phyloP scores from a whole-genome alignment of 257 asterid species.

The Rhazya stricta region DNA sequence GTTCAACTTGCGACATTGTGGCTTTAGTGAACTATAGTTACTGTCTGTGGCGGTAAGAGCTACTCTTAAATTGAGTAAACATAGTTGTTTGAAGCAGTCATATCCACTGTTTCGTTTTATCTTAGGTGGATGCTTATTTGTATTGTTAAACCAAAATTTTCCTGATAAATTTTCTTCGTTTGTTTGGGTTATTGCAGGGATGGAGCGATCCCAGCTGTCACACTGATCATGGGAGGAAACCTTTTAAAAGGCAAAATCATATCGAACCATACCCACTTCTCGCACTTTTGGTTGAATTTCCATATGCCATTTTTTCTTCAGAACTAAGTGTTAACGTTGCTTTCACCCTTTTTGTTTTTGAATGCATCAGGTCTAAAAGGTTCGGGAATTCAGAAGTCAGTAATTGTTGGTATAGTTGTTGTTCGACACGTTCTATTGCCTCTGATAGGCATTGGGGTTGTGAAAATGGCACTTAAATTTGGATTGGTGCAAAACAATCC shows the following conservation, averaged over 20 bases:
- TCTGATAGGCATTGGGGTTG: slow-evolving; percentile 53
- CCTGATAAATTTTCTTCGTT: not conserved
- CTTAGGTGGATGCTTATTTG: not conserved
- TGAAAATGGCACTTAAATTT: slow-evolving; percentile 49
- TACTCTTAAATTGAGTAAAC: too few species aligned
- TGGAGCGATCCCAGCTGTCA: slow-evolving; percentile 81
- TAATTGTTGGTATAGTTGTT: slow-evolving; percentile 47
- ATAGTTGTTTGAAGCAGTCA: not conserved
- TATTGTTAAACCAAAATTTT: not conserved
- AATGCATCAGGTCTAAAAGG: slow-evolving; percentile 53
- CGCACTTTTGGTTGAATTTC: not conserved
- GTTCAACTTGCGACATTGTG: not conserved
- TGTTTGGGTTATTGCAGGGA: slow-evolving; percentile 46
- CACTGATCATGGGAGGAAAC: slow-evolving; percentile 83
- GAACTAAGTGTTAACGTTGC: not conserved
- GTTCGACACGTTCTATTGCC: slow-evolving; percentile 70
- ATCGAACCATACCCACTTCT: not conserved
- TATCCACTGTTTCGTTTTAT: not conserved
- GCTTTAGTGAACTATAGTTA: too few species aligned
- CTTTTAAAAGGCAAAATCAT: slow-evolving; percentile 36
- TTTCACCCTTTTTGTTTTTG: not conserved
- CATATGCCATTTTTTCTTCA: not conserved
- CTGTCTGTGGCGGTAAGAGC: not conserved
- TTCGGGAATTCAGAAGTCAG: slow-evolving; percentile 46
- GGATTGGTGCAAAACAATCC: slow-evolving; percentile 59